Conservation (phyloP, 1,284 basidiomycete genomes). For the Pseudozyma tsukubaensis region DNA sequence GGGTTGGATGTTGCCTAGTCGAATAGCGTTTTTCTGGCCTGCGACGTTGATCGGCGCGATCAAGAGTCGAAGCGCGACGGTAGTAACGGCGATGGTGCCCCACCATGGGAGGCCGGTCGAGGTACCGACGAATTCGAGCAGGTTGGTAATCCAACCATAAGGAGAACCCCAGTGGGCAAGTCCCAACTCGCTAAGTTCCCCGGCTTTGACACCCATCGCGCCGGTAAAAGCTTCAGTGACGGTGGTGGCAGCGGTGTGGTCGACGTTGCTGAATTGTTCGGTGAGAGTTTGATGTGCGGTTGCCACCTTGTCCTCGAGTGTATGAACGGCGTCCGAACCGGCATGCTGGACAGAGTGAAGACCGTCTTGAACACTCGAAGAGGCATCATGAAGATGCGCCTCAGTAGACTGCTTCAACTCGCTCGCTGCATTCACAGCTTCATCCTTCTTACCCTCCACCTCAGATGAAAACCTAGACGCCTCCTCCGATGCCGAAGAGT, state of each 20-base stretch:
- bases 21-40: constrained; percentile 77
- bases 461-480: constrained; percentile 12
- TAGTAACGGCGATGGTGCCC: constrained; percentile 76
- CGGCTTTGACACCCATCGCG: constrained; percentile 73
- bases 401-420: constrained; percentile 16
- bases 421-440: constrained; percentile 8
- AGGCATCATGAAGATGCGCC: constrained; percentile 11
- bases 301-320: constrained; percentile 23
- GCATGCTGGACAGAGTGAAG: constrained; percentile 11
- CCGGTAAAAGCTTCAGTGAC: constrained; percentile 39
- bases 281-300: constrained; percentile 14
- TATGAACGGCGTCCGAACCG: constrained; percentile 25
- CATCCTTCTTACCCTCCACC: constrained; percentile 17
- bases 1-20: constrained; percentile 77
- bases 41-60: constrained; percentile 80
- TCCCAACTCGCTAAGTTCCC: constrained; percentile 82
- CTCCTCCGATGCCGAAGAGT: constrained; percentile 1
- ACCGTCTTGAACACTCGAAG: constrained; percentile 9
- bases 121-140: constrained; percentile 80
- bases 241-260: constrained; percentile 33
- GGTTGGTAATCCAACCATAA: constrained; percentile 74
- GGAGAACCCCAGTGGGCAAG: constrained; percentile 73
- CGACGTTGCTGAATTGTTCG: constrained; percentile 33
- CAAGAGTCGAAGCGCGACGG: constrained; percentile 77
- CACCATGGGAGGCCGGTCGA: constrained; percentile 73